Evolutionary conservation across 2,329 filamentous ascomycete genomes (phyloP).

Genomic region (Diaporthe sp.): DNA sequence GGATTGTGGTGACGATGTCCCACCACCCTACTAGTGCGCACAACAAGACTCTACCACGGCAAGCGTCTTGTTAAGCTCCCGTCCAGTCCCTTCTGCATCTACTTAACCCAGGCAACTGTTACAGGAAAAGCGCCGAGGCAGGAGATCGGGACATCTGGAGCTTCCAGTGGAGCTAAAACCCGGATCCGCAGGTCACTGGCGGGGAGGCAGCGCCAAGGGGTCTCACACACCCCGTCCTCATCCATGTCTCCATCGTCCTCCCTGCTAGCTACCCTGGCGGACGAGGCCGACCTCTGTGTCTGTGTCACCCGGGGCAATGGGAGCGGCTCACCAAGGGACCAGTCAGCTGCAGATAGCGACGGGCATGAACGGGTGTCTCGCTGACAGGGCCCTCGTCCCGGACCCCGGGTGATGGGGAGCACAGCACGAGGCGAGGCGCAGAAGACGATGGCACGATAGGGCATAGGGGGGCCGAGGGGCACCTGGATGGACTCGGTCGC

Average conservation of each 20-base stretch:
- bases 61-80: neutral
- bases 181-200: slow-evolving; percentile 34
- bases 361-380: neutral
- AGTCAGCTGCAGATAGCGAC: slow-evolving; percentile 13
- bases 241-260: slow-evolving; percentile 13
- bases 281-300: neutral
- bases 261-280: slow-evolving; percentile 1
- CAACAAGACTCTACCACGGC: neutral
- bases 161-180: slow-evolving; percentile 30
- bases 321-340: slow-evolving; percentile 25
- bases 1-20: slow-evolving; percentile 25
- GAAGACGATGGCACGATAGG: neutral
- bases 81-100: neutral
- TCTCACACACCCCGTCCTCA: slow-evolving; percentile 16
- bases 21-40: neutral
- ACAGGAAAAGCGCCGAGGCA: slow-evolving; percentile 28
- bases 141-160: slow-evolving; percentile 30
- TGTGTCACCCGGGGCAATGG: slow-evolving; percentile 22
- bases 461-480: neutral
- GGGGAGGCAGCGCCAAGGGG: slow-evolving; percentile 17
- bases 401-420: slow-evolving; percentile 5
- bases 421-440: neutral
- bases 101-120: neutral
- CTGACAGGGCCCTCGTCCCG: neutral
- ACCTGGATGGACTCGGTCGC: slow-evolving; percentile 13